Evolutionary conservation across 2,329 filamentous ascomycete genomes (phyloP), one percentile per base, ranked within the genome.

Genomic region (Diaporthe sp.): DNA sequence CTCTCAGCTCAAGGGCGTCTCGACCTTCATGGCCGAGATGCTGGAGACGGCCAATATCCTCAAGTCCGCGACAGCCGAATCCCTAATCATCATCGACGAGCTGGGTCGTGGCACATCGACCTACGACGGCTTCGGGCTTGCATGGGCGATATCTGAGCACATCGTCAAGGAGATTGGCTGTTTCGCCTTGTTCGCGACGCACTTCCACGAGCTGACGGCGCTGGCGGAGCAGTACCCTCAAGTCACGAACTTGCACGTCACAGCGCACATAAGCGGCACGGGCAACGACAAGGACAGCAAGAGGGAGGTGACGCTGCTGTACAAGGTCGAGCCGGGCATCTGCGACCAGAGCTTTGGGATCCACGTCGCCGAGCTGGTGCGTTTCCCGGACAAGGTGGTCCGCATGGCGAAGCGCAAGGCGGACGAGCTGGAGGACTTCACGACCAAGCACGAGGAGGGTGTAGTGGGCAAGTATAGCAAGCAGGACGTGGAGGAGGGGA

Each of bases 11-110:
- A 98, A 98, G 85, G 97, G 97, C 49, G 97, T 99, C 2, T 98
- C 95, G 4, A 99, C 97, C 0, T 99, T 99, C 84, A 99, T 99
- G 97, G 97, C 97, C 2, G 97, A 99, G 86, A 99, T 99, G 97
- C 90, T 99, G 31, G 97, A 99, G 84, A 99, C 97, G 1, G 95
- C 97, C 79, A 98, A 98, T 83, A 99, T 99, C 78, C 92, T 99
- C 81, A 98, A 98, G 86, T 97, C 95, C 0, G 97, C 97, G 2
- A 99, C 97, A 0, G 92, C 94, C 44, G 97, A 99, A 82, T 98
- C 95, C 6, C 90, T 99, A 72, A 98, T 99, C 85, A 98, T 99
- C 84, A 98, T 99, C 79, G 97, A 99, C 83, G 97, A 99, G 84
- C 91, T 99, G 2, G 97, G 97, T 68, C 95, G 97, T 76, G 97